A percentile compares a stretch with the other conserved stretches of the same genome.
Conservation (phyloP, 176 grass and related monocot genomes). For the Areca catechu region DNA sequence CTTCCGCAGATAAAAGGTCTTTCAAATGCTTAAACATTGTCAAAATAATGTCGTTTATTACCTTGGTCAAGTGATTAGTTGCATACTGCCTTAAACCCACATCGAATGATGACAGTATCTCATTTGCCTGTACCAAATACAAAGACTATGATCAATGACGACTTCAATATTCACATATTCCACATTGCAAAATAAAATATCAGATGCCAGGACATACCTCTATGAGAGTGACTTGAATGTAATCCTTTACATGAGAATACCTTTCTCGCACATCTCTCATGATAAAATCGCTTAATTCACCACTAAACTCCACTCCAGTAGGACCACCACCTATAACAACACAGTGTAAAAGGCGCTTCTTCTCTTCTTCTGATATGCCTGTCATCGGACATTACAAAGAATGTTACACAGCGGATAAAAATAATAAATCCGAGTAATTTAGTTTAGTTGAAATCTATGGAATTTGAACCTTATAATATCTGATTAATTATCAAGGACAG, state of each 20-base stretch:
- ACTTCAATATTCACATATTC: too few species aligned
- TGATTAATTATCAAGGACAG: too few species aligned
- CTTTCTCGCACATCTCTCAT: constrained; percentile 59
- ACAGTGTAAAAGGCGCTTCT: constrained; percentile 62
- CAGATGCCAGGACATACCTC: constrained; percentile 35
- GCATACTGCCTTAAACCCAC: constrained; percentile 68
- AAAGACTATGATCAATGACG: not conserved
- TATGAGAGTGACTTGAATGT: constrained; percentile 86
- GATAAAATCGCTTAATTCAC: constrained; percentile 95
- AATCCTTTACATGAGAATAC: constrained; percentile 77
- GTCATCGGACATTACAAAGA: not conserved
- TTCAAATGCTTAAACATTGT: too few species aligned
- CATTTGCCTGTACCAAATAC: constrained; percentile 41
- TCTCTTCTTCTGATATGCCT: constrained; percentile 72
- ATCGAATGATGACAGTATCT: constrained; percentile 87
- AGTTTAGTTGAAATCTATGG: too few species aligned
- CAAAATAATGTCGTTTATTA: not conserved
- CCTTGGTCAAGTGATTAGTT: constrained; percentile 69
- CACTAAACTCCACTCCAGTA: constrained; percentile 92
- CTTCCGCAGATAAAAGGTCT: too few species aligned
- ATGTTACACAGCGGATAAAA: too few species aligned
- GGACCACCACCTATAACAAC: constrained; percentile 86
- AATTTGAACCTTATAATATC: too few species aligned
- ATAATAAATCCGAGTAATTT: too few species aligned
- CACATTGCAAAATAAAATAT: not conserved